Base-by-base conservation (phyloP, 2,329 filamentous ascomycete genomes). In the Elsinoe fawcettii region DNA sequence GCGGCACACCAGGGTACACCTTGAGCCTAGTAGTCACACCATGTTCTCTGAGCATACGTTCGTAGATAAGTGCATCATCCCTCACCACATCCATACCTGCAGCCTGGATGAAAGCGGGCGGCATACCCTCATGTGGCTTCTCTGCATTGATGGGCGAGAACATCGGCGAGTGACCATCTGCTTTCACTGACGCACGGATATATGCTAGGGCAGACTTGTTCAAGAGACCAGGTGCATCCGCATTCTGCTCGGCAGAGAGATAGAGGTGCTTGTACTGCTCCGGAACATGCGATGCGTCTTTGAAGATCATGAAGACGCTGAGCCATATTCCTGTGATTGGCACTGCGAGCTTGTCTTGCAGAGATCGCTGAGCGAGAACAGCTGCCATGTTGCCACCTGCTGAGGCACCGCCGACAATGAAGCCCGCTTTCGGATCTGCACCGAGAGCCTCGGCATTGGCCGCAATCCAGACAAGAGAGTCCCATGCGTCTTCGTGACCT, bases 1-100 rank as follows among this genome's bases (percentile, higher is more conserved):
- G 75, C 8, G 73, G 73, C 56, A 74, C 66, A 0, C 74, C 75
- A 0, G 67, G 60, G 61, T 73, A 77, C 5, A 75, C 63, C 60
- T 78, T 72, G 9, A 79, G 36, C 49, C 67, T 71, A 1, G 77
- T 79, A 61, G 68, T 63, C 5, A 79, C 68, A 3, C 67, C 72
- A 1, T 75, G 70, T 53, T 76, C 74, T 32, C 71, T 67, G 58
- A 82, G 62, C 2, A 76, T 63, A 36, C 71, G 65, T 60, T 80
- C 78, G 60, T 80, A 82, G 0, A 81, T 74, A 43, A 82, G 59
- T 0, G 68, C 76, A 55, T 81, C 79, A 58, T 83, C 80, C 3
- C 80, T 66, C 2, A 78, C 60, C 0, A 74, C 74, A 63, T 82
- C 80, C 58, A 76, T 59, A 9, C 78, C 79, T 59, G 71, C 73